These are phyloP conservation scores for Schizophyllum amplum DNA, from an alignment of 1,284 basidiomycete genomes.

Conservation along the genomic window DNA sequence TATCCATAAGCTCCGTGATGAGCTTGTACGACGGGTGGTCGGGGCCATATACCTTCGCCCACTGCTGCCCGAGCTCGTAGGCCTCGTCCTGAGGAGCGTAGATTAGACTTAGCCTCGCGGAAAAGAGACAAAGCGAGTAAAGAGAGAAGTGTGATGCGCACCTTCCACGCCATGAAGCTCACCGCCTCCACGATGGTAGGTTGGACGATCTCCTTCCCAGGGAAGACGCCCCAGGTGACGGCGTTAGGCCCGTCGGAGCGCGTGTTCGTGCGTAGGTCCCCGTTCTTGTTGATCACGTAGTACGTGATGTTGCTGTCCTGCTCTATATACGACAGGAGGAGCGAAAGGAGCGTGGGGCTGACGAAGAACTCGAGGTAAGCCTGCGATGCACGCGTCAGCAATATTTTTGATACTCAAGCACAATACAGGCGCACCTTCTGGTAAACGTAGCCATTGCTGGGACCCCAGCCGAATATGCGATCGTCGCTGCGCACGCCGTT, in stretches of 20 bases:
- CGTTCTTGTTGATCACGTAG: slow-evolving; percentile 89
- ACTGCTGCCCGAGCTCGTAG: slow-evolving; percentile 90
- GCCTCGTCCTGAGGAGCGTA: slow-evolving; percentile 74
- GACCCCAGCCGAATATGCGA: slow-evolving; percentile 90
- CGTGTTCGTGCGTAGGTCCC: slow-evolving; percentile 91
- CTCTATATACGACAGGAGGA: slow-evolving; percentile 82
- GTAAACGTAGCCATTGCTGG: slow-evolving; percentile 91
- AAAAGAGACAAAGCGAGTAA: too few species aligned
- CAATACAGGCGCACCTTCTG: slow-evolving; percentile 82
- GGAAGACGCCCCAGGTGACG: slow-evolving; percentile 99
- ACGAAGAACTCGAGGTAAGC: slow-evolving; percentile 98
- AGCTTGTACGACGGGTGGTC: slow-evolving; percentile 70
- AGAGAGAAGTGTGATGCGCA: slow-evolving; percentile 24
- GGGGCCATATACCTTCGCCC: slow-evolving; percentile 85
- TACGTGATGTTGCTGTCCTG: slow-evolving; percentile 89
- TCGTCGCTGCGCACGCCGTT: slow-evolving; percentile 87
- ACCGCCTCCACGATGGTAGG: slow-evolving; percentile 97
- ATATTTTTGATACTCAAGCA: slow-evolving; percentile 3
- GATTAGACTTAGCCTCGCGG: slow-evolving; percentile 1
- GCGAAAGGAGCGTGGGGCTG: slow-evolving; percentile 61
- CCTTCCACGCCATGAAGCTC: slow-evolving; percentile 98
- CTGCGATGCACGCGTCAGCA: slow-evolving; percentile 30
- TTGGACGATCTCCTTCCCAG: slow-evolving; percentile 95
- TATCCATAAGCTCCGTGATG: slow-evolving; percentile 75
- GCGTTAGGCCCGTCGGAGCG: slow-evolving; percentile 92